Conservation (phyloP, 192 early-diverging fungal genomes). For the Coemansia sp. region DNA sequence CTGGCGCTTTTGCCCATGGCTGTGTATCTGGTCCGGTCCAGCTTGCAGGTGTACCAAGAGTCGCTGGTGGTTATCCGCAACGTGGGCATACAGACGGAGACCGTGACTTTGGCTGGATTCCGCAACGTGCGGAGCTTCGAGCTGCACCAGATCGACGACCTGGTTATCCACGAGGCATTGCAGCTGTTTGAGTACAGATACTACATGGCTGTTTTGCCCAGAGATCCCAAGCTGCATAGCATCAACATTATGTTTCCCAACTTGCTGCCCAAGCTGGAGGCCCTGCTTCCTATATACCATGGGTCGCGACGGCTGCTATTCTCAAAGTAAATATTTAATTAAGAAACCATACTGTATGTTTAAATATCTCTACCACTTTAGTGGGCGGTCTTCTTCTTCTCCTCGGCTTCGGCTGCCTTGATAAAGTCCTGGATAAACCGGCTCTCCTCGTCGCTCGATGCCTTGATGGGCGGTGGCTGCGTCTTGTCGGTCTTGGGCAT, state of each 20-base stretch:
- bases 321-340: constrained; percentile 1
- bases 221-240: constrained; percentile 6
- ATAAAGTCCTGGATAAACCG: constrained; percentile 55
- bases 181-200: constrained; percentile 46
- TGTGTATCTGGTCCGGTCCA: constrained; percentile 25
- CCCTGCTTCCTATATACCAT: constrained; percentile 43
- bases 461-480: constrained; percentile 47
- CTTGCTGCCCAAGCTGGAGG: constrained; percentile 31
- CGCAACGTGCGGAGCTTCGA: constrained; percentile 37
- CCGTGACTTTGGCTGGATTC: constrained; percentile 34
- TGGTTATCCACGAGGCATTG: constrained; percentile 49
- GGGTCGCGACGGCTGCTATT: constrained; percentile 36
- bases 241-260: constrained; percentile 50
- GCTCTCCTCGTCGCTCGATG: constrained; percentile 46
- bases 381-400: constrained; percentile 26
- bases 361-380: constrained; percentile 3
- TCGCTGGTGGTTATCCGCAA: constrained; percentile 45
- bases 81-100: constrained; percentile 46
- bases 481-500: constrained; percentile 52
- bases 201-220: constrained; percentile 50
- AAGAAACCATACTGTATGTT: neutral
- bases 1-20: constrained; percentile 38
- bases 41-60: constrained; percentile 45
- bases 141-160: constrained; percentile 28
- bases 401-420: constrained; percentile 50